phyloP scores from a whole-genome alignment of 305 asterid genomes.

The Rubia peregrina region DNA sequence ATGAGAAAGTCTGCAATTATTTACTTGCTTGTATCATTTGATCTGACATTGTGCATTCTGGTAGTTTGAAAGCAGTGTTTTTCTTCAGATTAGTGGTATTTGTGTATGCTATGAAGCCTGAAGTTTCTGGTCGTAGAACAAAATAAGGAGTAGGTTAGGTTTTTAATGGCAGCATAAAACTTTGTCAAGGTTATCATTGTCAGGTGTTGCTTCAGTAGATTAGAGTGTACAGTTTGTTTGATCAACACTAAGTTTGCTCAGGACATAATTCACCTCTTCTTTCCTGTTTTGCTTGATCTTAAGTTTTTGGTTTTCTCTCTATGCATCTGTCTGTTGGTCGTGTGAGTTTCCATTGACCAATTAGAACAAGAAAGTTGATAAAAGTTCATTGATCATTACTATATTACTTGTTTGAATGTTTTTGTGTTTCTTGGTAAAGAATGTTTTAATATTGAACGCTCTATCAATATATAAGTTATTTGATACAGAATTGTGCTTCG shows the following conservation, averaged over 20 bases:
- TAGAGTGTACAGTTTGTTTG: background rate
- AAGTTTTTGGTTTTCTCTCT: no score
- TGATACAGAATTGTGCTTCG: conserved; percentile 87
- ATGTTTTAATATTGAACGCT: conserved; percentile 27
- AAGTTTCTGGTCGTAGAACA: background rate
- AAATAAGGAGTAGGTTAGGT: background rate
- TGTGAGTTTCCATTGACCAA: background rate
- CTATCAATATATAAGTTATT: conserved; percentile 70
- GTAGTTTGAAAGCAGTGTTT: background rate
- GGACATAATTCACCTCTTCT: background rate
- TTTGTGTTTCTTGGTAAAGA: conserved; percentile 18
- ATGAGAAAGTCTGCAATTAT: background rate
- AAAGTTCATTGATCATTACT: background rate
- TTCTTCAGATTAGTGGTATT: background rate
- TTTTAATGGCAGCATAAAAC: background rate
- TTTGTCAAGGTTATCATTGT: background rate
- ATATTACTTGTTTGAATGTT: background rate
- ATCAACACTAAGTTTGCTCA: background rate
- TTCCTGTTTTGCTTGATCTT: no score
- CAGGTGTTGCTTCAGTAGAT: background rate
- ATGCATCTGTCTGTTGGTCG: background rate
- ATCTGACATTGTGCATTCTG: no score
- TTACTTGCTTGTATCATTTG: background rate
- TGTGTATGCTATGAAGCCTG: background rate
- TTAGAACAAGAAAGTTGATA: background rate